These are phyloP conservation scores for Yamadazyma atmosphaerica DNA, from an alignment of 1,139 yeast genomes.

Conservation along the genomic window DNA sequence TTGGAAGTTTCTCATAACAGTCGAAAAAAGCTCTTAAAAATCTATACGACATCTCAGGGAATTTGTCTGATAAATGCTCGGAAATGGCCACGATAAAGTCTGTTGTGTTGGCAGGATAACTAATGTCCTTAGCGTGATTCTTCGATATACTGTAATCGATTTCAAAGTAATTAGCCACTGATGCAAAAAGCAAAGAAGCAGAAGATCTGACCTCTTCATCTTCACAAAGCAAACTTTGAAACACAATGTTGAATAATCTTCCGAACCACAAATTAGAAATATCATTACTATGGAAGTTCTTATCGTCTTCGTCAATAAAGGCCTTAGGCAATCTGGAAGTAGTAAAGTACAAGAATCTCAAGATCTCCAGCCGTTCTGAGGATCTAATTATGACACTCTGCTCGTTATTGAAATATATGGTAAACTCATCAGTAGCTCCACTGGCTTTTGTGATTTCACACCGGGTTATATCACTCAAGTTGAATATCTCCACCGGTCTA, in stretches of 20 bases:
- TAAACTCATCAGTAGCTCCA: conserved; percentile 49
- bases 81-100: conserved; percentile 65
- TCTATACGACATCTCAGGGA: conserved; percentile 63
- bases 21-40: conserved; percentile 63
- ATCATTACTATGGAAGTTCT: conserved; percentile 18
- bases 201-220: conserved; percentile 61
- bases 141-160: conserved; percentile 62
- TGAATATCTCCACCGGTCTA: conserved; percentile 52
- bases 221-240: conserved; percentile 65
- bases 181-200: conserved; percentile 65
- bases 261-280: conserved; percentile 50
- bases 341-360: conserved; percentile 67
- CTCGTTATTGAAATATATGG: conserved; percentile 51
- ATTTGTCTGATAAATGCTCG: conserved; percentile 51
- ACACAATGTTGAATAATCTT: conserved; percentile 60
- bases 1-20: conserved; percentile 48
- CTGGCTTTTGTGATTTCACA: conserved; percentile 54
- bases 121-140: conserved; percentile 58
- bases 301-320: conserved; percentile 18
- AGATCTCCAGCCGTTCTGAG: conserved; percentile 63
- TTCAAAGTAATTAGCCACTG: conserved; percentile 60
- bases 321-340: conserved; percentile 50
- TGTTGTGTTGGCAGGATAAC: conserved; percentile 73
- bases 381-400: conserved; percentile 54
- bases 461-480: conserved; percentile 50